Conservation (phyloP, 1,284 basidiomycete genomes). For the Leccinum subspadiceum region DNA sequence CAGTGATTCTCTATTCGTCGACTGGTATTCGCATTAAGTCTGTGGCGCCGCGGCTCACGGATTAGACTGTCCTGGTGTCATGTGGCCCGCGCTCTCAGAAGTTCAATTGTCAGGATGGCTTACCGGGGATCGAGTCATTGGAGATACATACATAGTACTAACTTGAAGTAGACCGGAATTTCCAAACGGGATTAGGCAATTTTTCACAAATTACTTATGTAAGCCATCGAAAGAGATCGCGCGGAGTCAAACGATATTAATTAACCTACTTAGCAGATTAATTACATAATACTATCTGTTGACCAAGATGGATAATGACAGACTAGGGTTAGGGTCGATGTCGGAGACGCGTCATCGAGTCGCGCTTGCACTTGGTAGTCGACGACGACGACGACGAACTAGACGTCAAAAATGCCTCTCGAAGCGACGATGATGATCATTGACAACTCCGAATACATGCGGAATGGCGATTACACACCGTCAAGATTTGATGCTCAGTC, state of each 20-base stretch:
- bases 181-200: not conserved
- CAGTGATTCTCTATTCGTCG: not conserved
- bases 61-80: not conserved
- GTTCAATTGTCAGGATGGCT: not conserved
- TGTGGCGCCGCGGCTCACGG: not conserved
- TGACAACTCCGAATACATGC: slow-evolving; percentile 95
- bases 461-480: slow-evolving; percentile 93
- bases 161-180: too few relatives aligned
- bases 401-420: slow-evolving; percentile 71
- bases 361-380: slow-evolving; percentile 17
- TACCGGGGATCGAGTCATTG: not conserved
- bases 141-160: not conserved
- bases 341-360: slow-evolving; percentile 21
- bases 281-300: not conserved
- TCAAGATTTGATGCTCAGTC: slow-evolving; percentile 87
- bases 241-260: too few relatives aligned
- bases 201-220: not conserved
- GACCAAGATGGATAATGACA: not conserved
- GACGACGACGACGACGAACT: slow-evolving; percentile 7
- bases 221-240: too few relatives aligned
- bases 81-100: not conserved
- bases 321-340: slow-evolving; percentile 22
- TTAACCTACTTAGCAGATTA: too few relatives aligned
- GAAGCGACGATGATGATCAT: slow-evolving; percentile 93
- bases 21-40: not conserved